Evolutionary conservation across 768 basidiomycete genomes (phyloP).

Genomic region (Sporobolomyces roseus): DNA sequence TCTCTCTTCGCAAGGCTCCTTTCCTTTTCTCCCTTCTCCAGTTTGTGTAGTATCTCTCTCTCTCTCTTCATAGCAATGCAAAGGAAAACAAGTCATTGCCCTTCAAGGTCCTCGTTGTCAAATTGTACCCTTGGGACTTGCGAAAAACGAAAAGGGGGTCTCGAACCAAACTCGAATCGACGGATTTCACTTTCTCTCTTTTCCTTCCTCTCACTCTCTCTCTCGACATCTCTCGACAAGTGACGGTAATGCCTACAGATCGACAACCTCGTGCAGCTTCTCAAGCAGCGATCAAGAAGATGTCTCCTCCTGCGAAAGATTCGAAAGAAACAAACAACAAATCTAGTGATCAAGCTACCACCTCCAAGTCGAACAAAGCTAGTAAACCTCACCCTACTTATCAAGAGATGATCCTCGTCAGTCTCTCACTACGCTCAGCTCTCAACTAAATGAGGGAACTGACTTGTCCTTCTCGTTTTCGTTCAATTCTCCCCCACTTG

Average conservation of each 20-base stretch:
- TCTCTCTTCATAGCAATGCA: slow-evolving; percentile 14
- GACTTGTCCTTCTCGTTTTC: not conserved
- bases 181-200: not conserved
- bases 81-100: not conserved
- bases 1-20: too few species aligned
- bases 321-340: not conserved
- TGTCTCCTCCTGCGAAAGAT: not conserved
- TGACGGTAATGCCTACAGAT: not conserved
- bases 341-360: too few species aligned
- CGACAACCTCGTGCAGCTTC: not conserved
- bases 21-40: too few species aligned
- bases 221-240: not conserved
- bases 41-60: too few species aligned
- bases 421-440: not conserved
- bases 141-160: not conserved
- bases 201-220: not conserved
- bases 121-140: too few species aligned
- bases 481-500: not conserved
- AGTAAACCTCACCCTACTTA: slow-evolving; percentile 16
- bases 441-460: not conserved
- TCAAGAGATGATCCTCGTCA: slow-evolving; percentile 25
- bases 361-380: slow-evolving; percentile 2
- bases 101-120: too few species aligned
- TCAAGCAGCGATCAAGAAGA: not conserved
- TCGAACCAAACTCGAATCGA: not conserved